phyloP scores from a whole-genome alignment of 2,329 filamentous ascomycete species.

The Magnaporthiopsis poae region DNA sequence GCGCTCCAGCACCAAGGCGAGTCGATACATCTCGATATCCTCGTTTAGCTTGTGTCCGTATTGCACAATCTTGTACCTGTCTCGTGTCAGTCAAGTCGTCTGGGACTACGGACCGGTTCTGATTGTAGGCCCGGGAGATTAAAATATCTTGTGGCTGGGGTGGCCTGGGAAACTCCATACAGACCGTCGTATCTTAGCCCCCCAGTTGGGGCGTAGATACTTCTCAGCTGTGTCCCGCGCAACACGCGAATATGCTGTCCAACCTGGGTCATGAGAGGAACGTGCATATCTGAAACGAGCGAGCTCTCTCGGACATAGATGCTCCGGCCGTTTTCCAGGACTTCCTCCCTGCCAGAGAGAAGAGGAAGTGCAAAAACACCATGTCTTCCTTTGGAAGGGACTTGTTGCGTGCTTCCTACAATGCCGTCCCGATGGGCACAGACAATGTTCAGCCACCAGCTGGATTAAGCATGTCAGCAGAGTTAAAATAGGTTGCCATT shows the following conservation, averaged over 20 bases:
- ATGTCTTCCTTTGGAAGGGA: conserved; percentile 35
- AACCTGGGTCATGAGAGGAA: conserved; percentile 38
- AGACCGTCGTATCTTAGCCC: conserved; percentile 50
- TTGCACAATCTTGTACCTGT: conserved; percentile 38
- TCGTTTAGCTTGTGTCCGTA: conserved; percentile 35
- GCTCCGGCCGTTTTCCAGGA: conserved; percentile 23
- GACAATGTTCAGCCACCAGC: conserved; percentile 49
- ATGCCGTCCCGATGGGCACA: conserved; percentile 49
- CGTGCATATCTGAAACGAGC: conserved; percentile 31
- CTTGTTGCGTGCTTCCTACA: conserved; percentile 33
- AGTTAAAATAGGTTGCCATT: neutral
- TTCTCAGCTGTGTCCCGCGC: conserved; percentile 39
- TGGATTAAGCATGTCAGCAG: conserved; percentile 22
- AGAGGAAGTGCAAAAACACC: conserved; percentile 39
- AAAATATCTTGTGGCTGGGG: too few relatives aligned
- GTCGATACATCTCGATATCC: conserved; percentile 29
- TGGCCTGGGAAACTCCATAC: conserved; percentile 26
- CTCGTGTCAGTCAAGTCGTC: neutral
- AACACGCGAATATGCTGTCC: conserved; percentile 43
- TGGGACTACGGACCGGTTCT: neutral
- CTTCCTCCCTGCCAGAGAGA: conserved; percentile 40
- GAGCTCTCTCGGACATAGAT: conserved; percentile 32
- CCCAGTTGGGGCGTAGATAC: conserved; percentile 38
- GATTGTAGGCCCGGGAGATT: neutral
- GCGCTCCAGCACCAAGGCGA: conserved; percentile 38